phyloP scores from a whole-genome alignment of 768 basidiomycete genomes.

The Mycena sanguinolenta region DNA sequence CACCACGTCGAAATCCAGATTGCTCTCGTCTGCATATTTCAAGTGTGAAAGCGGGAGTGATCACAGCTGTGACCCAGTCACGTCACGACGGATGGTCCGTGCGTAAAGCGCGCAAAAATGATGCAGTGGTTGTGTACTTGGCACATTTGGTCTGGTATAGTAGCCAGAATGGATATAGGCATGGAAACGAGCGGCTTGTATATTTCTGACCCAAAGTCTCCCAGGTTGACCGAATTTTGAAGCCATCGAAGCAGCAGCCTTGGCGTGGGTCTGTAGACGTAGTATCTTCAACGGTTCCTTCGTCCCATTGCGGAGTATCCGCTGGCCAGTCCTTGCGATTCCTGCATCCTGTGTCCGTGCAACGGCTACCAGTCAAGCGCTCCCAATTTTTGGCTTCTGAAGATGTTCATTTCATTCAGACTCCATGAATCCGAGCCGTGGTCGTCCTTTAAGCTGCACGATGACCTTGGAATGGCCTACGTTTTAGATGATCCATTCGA shows the following conservation, averaged over 20 bases:
- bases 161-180: background rate
- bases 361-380: background rate
- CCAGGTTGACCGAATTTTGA: no score
- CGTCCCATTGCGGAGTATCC: no score
- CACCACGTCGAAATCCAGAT: background rate
- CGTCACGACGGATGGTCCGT: constrained; percentile 2
- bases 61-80: background rate
- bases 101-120: background rate
- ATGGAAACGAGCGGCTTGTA: background rate
- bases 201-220: no score
- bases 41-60: background rate
- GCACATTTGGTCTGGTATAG: background rate
- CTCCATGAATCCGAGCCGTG: background rate
- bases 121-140: background rate
- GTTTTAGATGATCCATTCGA: background rate
- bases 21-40: background rate
- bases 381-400: background rate
- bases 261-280: no score
- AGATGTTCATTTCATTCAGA: background rate
- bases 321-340: background rate
- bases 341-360: background rate
- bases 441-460: background rate
- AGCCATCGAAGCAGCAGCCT: no score
- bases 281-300: no score
- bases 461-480: no score